Evolutionary conservation across 2,329 filamentous ascomycete genomes (phyloP).

Genomic region (Chaetomium strumarium): DNA sequence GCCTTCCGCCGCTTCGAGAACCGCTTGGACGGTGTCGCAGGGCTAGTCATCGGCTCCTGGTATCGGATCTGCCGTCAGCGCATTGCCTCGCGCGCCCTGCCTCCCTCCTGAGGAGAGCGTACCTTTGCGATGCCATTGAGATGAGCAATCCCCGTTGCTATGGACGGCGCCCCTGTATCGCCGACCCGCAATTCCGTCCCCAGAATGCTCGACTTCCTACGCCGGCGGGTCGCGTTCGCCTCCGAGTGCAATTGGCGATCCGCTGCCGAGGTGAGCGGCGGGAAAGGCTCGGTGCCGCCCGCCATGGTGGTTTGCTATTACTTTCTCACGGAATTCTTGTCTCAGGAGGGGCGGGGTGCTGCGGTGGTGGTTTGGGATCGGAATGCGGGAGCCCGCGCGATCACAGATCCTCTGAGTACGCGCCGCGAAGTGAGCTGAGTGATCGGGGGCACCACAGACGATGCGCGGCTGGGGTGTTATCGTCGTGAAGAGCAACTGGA

Average conservation of each 20-base stretch:
- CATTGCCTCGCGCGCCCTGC: background rate
- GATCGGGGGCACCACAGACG: background rate
- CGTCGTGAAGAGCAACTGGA: too few relatives aligned
- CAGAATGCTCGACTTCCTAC: constrained; percentile 52
- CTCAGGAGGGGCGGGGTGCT: background rate
- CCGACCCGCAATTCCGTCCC: constrained; percentile 48
- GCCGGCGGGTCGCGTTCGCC: constrained; percentile 36
- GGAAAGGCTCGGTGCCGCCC: constrained; percentile 44
- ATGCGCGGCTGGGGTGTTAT: too few relatives aligned
- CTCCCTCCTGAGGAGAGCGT: background rate
- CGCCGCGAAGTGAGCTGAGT: background rate
- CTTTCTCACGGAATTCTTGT: background rate
- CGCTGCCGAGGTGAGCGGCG: constrained; percentile 45
- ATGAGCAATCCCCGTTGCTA: constrained; percentile 48
- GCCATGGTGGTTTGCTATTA: constrained; percentile 7
- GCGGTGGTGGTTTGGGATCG: background rate
- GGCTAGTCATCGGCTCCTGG: constrained; percentile 23
- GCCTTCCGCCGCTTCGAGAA: constrained; percentile 51
- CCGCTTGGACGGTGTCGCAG: constrained; percentile 34
- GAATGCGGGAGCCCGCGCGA: background rate
- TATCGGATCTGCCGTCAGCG: constrained; percentile 17
- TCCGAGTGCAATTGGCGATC: constrained; percentile 42
- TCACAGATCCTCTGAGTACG: background rate
- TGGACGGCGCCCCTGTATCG: constrained; percentile 50
- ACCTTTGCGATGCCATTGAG: constrained; percentile 28